Base-by-base conservation (phyloP, 148 eudicot species). In the Beta vulgaris region DNA sequence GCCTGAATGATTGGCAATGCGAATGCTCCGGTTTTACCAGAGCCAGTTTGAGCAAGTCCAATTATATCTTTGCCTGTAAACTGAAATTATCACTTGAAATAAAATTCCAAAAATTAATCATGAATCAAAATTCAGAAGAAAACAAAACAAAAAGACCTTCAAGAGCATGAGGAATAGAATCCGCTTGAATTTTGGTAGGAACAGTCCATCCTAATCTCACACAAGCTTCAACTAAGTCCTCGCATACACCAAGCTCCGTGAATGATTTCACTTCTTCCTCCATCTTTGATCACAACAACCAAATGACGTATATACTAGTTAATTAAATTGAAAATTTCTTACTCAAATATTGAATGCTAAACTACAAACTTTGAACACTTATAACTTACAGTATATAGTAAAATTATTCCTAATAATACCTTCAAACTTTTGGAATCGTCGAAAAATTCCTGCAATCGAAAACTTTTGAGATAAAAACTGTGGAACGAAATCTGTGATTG, bases 1-100 rank as follows among this genome's bases (percentile, higher is more conserved):
- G 95, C 80, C 76, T 93, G 97, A 32, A 93, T 81, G 29, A 93
- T 90, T 4, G 98, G 98, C 68, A 93, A 79, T 3, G 90, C 97
- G 40, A 93, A 93, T 7, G 98, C 98, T 26, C 91, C 98, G 29
- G 98, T 93, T 83, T 93, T 93, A 43, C 98, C 98, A 12, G 98
- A 93, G 48, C 98, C 98, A 42, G 98, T 93, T 77, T 93, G 91
- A 42, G 97, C 98, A 72, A 93, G 93, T 71, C 93, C 98, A 76
- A 93, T 91, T 48, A 93, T 71, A 80, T 93, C 98, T 80, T 86
- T 93, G 6, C 97, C n/a, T n/a, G n/a, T n/a, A n/a, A n/a, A n/a
- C 98, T 86, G 72, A 2, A 78, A 32, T 53, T 31, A 39, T 18
- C 60, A 48, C 1, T n/a, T 2, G 32, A 2, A 51, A 42, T n/a